Percentiles rank a stretch among this genome's conserved stretches.
Evolutionary conservation across 2,329 filamentous ascomycete genomes (phyloP).

Genomic region (Xylariales sp.): DNA sequence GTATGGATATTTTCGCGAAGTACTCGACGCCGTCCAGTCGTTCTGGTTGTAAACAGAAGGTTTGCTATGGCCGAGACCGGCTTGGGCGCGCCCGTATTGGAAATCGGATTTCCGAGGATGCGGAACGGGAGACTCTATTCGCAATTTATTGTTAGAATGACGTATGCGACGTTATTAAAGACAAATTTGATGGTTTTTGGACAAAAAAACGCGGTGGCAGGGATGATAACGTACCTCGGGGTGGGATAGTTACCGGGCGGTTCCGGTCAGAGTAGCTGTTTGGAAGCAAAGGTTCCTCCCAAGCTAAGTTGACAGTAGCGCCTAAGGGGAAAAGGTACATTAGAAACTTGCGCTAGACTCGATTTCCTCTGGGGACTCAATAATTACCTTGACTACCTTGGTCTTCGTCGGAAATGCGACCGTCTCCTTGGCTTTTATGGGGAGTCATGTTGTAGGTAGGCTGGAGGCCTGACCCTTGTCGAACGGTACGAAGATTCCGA

Average conservation of each 20-base stretch:
- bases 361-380: background rate
- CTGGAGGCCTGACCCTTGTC: background rate
- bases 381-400: background rate
- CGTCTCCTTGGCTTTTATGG: background rate
- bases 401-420: background rate
- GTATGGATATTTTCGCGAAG: background rate
- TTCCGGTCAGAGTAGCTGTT: background rate
- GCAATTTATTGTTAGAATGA: background rate
- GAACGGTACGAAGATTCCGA: too few relatives aligned
- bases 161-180: background rate
- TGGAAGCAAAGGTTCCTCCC: background rate
- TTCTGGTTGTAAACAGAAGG: too few relatives aligned
- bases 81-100: background rate
- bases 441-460: slow-evolving; percentile 2
- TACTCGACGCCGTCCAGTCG: background rate
- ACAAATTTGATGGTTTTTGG: background rate
- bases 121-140: background rate
- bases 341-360: background rate
- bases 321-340: background rate
- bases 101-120: background rate
- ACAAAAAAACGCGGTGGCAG: background rate
- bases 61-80: background rate
- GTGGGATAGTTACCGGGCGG: background rate
- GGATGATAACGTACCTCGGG: background rate
- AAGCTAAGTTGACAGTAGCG: background rate